phyloP scores from a whole-genome alignment of 2,329 filamentous ascomycete species.

The Talaromyces sp. region DNA sequence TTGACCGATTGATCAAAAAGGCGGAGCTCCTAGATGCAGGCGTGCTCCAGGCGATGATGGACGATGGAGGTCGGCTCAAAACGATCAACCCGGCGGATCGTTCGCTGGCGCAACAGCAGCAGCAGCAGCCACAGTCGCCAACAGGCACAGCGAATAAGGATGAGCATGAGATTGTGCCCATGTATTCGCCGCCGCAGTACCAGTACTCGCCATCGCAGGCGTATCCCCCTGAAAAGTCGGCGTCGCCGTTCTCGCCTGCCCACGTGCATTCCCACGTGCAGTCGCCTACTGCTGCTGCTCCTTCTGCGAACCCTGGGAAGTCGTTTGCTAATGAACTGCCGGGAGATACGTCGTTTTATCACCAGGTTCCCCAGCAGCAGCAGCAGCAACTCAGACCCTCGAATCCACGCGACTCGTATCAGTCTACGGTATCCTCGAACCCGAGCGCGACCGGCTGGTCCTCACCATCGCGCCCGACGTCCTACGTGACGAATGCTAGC shows the following conservation, averaged over 20 bases:
- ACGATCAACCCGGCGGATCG: slow-evolving; percentile 12
- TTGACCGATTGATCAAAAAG: slow-evolving; percentile 54
- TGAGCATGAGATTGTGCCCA: background rate
- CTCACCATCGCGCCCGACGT: slow-evolving; percentile 2
- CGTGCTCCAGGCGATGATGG: slow-evolving; percentile 10
- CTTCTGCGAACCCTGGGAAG: background rate
- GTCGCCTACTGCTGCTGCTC: background rate
- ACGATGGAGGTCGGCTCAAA: slow-evolving; percentile 6
- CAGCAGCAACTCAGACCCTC: background rate
- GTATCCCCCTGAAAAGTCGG: background rate
- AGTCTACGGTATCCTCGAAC: slow-evolving; percentile 7
- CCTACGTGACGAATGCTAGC: background rate
- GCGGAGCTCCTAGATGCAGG: slow-evolving; percentile 33
- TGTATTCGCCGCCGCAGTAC: slow-evolving; percentile 2
- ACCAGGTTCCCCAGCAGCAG: background rate
- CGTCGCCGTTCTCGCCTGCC: background rate
- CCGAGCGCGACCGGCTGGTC: slow-evolving; percentile 2
- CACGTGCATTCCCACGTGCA: background rate
- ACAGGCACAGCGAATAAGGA: background rate
- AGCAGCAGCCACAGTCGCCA: background rate
- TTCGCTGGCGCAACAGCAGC: background rate
- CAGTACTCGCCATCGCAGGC: background rate
- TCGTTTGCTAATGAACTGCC: slow-evolving; percentile 8
- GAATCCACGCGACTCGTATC: slow-evolving; percentile 5
- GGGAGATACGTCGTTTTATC: slow-evolving; percentile 5